Conservation (phyloP, 495 filamentous ascomycete species). For the Rusavskia elegans region DNA sequence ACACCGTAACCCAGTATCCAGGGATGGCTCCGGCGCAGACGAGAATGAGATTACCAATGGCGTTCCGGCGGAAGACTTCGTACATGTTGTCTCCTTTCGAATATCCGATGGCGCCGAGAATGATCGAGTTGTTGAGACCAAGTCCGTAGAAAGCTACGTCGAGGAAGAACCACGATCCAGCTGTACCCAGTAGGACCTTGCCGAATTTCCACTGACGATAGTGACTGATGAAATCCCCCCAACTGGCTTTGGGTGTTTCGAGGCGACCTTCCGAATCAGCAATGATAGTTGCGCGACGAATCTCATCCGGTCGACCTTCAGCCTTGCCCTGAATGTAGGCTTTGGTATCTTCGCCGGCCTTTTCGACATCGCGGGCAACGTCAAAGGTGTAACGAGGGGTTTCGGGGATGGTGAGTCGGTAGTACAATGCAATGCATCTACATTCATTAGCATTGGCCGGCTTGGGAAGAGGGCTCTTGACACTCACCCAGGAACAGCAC, state of each 20-base stretch:
- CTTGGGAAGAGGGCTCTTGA: neutral
- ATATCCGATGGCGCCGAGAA: conserved; percentile 54
- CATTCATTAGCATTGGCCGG: neutral
- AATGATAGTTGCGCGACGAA: conserved; percentile 34
- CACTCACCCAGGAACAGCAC: conserved; percentile 48
- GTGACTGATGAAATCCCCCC: conserved; percentile 45
- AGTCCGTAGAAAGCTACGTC: conserved; percentile 71
- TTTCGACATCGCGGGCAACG: conserved; percentile 52
- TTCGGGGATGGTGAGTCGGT: conserved; percentile 79
- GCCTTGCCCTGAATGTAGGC: conserved; percentile 41
- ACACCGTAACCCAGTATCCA: conserved; percentile 63
- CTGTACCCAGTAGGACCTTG: conserved; percentile 57
- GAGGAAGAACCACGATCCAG: conserved; percentile 66
- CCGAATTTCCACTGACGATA: conserved; percentile 52
- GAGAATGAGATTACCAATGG: conserved; percentile 59
- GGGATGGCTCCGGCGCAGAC: conserved; percentile 61
- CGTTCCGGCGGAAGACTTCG: conserved; percentile 49
- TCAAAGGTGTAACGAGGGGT: conserved; percentile 75
- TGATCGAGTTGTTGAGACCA: conserved; percentile 56
- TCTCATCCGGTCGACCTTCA: conserved; percentile 47
- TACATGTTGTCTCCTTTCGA: conserved; percentile 40
- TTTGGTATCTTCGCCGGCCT: conserved; percentile 49
- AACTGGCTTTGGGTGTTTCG: conserved; percentile 45
- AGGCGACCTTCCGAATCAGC: conserved; percentile 27
- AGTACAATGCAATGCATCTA: conserved; percentile 55